Conservation (phyloP, 1,139 yeast genomes). For the Taphrina pruni region DNA sequence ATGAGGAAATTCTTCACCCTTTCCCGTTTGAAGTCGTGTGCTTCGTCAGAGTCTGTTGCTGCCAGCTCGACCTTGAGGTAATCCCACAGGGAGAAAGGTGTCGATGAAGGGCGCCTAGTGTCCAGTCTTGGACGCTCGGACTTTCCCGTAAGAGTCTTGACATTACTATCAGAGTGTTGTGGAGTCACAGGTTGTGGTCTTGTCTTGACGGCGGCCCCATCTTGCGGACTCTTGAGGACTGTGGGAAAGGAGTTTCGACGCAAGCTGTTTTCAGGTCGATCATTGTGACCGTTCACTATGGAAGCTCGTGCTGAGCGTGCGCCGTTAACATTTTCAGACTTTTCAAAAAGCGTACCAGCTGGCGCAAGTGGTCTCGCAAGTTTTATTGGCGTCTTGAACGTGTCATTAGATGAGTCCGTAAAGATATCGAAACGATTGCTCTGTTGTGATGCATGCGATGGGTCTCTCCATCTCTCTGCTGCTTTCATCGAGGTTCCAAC, state of each 20-base stretch:
- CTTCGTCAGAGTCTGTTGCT: slow-evolving; percentile 35
- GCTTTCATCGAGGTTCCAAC: slow-evolving; percentile 12
- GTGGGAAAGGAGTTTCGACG: slow-evolving; percentile 14
- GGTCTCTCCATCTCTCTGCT: slow-evolving; percentile 9
- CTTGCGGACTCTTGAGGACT: not conserved
- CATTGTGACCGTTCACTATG: not conserved
- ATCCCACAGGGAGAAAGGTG: slow-evolving; percentile 39
- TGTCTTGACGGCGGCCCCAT: slow-evolving; percentile 4
- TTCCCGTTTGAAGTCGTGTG: slow-evolving; percentile 36
- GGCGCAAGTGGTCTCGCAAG: slow-evolving; percentile 10
- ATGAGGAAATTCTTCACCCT: slow-evolving; percentile 40
- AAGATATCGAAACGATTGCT: slow-evolving; percentile 24
- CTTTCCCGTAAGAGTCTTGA: not conserved
- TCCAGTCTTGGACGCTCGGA: not conserved
- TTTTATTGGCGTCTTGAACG: slow-evolving; percentile 10
- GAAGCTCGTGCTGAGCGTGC: not conserved
- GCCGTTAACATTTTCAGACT: not conserved
- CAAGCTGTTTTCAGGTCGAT: not conserved
- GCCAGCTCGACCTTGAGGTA: slow-evolving; percentile 38
- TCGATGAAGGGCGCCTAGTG: not conserved
- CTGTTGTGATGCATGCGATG: not conserved
- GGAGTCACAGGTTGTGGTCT: not conserved
- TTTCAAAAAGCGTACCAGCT: not conserved
- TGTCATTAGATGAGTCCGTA: not conserved
- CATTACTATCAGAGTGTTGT: not conserved